Conservation (phyloP, 345 rosid genomes). For the Turritis glabra region DNA sequence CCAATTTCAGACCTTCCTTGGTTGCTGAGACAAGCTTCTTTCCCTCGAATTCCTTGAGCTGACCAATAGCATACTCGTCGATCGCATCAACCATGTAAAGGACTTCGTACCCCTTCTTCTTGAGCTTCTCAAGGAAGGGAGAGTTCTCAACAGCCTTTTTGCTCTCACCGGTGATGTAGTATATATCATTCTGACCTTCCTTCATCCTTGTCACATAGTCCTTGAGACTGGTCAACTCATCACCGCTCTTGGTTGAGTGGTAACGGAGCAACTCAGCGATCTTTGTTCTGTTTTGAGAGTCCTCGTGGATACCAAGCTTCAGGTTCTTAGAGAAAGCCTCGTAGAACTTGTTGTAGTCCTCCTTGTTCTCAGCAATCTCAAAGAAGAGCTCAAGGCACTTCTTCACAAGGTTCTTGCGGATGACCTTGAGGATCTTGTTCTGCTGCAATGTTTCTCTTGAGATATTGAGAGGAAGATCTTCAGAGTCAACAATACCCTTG, state of each 20-base stretch:
- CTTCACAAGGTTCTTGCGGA: conserved; percentile 90
- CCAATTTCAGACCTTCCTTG: conserved; percentile 82
- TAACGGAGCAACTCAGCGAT: conserved; percentile 80
- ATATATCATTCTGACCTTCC: conserved; percentile 83
- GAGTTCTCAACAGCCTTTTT: conserved; percentile 95
- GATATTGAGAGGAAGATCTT: conserved; percentile 89
- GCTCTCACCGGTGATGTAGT: conserved; percentile 90
- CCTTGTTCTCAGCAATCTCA: conserved; percentile 96
- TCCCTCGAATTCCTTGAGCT: conserved; percentile 85
- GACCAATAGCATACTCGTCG: conserved; percentile 83
- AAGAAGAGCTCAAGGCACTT: conserved; percentile 85
- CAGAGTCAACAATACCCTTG: conserved; percentile 90
- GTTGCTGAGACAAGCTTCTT: conserved; percentile 89
- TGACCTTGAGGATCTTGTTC: conserved; percentile 91
- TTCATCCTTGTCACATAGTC: conserved; percentile 95
- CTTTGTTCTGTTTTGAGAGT: conserved; percentile 71
- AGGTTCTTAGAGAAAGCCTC: conserved; percentile 89
- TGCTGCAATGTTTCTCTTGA: conserved; percentile 83
- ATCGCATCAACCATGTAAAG: conserved; percentile 87
- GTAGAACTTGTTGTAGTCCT: conserved; percentile 87
- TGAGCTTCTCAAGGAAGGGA: conserved; percentile 90
- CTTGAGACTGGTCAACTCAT: conserved; percentile 82
- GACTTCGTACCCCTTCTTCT: conserved; percentile 85
- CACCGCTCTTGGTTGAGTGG: conserved; percentile 95
- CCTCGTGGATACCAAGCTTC: conserved; percentile 91